phyloP scores from a whole-genome alignment of 805 yeast species.

The Yarrowia porcina region DNA sequence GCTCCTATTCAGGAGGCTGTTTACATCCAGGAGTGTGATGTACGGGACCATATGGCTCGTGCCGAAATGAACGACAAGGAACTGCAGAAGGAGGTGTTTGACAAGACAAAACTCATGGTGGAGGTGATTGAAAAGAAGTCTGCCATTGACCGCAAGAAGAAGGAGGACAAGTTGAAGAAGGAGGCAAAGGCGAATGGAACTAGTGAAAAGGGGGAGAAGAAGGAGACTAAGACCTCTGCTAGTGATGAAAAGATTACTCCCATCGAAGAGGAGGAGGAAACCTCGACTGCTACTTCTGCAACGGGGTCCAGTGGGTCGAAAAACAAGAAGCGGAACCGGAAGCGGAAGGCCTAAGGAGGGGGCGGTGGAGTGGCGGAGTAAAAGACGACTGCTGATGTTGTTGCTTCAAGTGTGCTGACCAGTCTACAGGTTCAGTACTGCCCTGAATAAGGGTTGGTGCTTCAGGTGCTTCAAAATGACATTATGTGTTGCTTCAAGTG shows the following conservation, averaged over 20 bases:
- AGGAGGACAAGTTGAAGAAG: slow-evolving; percentile 30
- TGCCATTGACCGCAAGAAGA: slow-evolving; percentile 60
- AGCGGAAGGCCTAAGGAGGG: not conserved
- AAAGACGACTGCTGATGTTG: not conserved
- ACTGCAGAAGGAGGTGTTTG: slow-evolving; percentile 59
- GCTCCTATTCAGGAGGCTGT: slow-evolving; percentile 57
- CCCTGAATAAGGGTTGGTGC: too few species aligned
- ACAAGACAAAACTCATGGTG: slow-evolving; percentile 57
- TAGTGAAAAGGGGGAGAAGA: not conserved
- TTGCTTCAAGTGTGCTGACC: too few species aligned
- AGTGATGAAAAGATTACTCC: slow-evolving; percentile 7
- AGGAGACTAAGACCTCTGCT: not conserved
- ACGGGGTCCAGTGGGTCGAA: not conserved
- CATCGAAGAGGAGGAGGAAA: slow-evolving; percentile 5
- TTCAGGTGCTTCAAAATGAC: too few species aligned
- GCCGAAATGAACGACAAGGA: slow-evolving; percentile 60
- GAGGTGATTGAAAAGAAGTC: slow-evolving; percentile 62
- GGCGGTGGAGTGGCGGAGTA: not conserved
- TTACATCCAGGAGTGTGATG: slow-evolving; percentile 69
- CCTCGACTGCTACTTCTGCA: not conserved
- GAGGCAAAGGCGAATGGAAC: not conserved
- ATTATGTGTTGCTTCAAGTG: too few species aligned
- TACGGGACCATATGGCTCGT: slow-evolving; percentile 49
- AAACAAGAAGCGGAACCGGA: slow-evolving; percentile 4
- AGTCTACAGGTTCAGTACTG: too few species aligned